Conservation (phyloP, 2,329 filamentous ascomycete species). For the Fusarium oligoseptatum region DNA sequence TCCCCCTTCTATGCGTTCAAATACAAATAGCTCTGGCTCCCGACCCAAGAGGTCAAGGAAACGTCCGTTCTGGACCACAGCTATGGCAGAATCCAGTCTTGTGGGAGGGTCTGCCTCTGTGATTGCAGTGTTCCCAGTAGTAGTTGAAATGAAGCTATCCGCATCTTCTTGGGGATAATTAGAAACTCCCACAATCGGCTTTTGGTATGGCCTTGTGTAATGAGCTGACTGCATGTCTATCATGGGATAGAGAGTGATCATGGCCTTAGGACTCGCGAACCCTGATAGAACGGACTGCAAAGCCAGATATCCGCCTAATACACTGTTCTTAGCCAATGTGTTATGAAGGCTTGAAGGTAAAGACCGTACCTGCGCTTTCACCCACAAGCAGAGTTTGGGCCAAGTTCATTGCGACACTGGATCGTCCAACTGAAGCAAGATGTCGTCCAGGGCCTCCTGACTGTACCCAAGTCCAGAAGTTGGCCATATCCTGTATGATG, state of each 20-base stretch:
- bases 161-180: background rate
- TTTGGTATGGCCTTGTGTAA: background rate
- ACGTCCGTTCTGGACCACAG: background rate
- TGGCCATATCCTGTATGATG: conserved; percentile 13
- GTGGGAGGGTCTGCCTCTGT: background rate
- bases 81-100: background rate
- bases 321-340: accelerated
- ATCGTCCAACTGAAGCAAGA: background rate
- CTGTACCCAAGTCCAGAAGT: conserved; percentile 19
- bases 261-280: background rate
- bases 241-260: conserved; percentile 1
- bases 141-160: background rate
- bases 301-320: background rate
- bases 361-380: background rate
- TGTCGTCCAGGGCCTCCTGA: background rate
- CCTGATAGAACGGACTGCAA: background rate
- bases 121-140: background rate
- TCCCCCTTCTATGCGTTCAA: background rate
- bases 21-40: background rate
- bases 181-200: background rate
- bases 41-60: background rate
- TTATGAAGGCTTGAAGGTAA: background rate
- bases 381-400: background rate
- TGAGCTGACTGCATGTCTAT: background rate
- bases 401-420: background rate